Percentiles rank a stretch among this genome's conserved stretches.
phyloP scores from a whole-genome alignment of 345 rosid genomes.

The Linum lewisii region DNA sequence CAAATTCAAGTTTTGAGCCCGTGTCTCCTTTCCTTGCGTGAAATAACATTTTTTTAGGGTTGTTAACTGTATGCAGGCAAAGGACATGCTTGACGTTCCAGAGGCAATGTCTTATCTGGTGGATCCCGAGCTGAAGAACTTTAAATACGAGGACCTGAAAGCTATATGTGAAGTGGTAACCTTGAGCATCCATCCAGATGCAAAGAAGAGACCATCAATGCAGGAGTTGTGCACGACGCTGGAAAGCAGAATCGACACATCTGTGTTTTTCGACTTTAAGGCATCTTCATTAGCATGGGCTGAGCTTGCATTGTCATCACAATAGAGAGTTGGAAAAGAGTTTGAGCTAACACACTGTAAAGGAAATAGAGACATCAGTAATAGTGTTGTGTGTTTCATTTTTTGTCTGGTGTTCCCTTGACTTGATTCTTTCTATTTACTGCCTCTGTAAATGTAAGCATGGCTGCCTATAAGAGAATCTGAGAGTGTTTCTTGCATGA shows the following conservation, averaged over 20 bases:
- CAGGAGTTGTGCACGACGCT: conserved; percentile 44
- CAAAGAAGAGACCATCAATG: conserved; percentile 50
- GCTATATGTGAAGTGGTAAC: conserved; percentile 67
- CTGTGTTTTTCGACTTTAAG: conserved; percentile 60
- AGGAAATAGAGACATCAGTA: conserved; percentile 23
- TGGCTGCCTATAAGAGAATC: conserved; percentile 17
- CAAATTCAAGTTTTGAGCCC: neutral
- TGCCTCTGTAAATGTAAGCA: conserved; percentile 34
- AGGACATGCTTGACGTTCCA: conserved; percentile 66
- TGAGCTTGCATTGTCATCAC: conserved; percentile 77
- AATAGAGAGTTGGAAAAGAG: conserved; percentile 11
- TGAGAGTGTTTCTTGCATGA: conserved; percentile 18
- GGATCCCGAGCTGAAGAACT: conserved; percentile 86
- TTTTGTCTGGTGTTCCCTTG: neutral
- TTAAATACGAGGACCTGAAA: conserved; percentile 59
- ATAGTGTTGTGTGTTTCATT: neutral
- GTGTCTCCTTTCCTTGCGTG: neutral
- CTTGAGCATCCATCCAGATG: conserved; percentile 55
- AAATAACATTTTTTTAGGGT: neutral
- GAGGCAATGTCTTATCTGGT: conserved; percentile 68
- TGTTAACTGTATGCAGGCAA: conserved; percentile 46
- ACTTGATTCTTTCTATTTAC: conserved; percentile 1
- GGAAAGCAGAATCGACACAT: conserved; percentile 66
- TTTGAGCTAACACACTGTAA: conserved; percentile 29
- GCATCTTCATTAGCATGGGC: conserved; percentile 96